Base-by-base conservation (phyloP, 148 eudicot genomes). In the Cornus controversa region DNA sequence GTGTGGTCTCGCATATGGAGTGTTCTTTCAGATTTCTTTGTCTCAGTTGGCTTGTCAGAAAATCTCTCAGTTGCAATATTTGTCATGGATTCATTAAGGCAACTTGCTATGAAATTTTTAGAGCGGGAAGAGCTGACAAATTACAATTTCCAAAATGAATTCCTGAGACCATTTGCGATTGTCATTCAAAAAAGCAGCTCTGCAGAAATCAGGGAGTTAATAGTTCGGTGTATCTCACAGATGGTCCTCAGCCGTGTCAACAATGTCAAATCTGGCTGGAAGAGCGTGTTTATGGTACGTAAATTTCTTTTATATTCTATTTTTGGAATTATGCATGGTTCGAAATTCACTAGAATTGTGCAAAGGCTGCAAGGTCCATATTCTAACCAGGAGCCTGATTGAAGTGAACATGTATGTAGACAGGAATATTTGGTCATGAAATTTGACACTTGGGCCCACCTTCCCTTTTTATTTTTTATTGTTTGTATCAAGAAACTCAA, bases 1-100 rank as follows among this genome's bases (percentile, higher is more conserved):
- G 99, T 96, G 72, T 96, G 99, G 99, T 96, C 99, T 81, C 95
- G 97, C 67, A 96, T 96, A 83, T 96, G 99, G 99, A 93, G 85
- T 89, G 99, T 96, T 57, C 95, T 96, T 81, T 92, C 99, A 63
- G 97, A 93, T 81, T 96, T 96, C 79, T 96, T 96, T 88, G 99
- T 96, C 76, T 89, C 96, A 8, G 99, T 96, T 82, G 99, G 99
- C 53, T 79, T 93, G 80, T 96, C 98, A 60, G 92, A 96, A 83
- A 96, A 96, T 84, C 97, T 96, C 24, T 93, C 99, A 10, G 99
- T 96, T 74, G 99, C 99, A 75, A 96, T 96, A 58, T 96, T 96
- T 88, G 99, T 96, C 75, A 96, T 96, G 99, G 99, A 96, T 83
- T 96, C 99, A 25, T 78, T 96, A 87, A 89, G 99, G 74, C 99